Evolutionary conservation across 345 rosid genomes (phyloP), one percentile per base, ranked within the genome.

Genomic region (Populus simonii): DNA sequence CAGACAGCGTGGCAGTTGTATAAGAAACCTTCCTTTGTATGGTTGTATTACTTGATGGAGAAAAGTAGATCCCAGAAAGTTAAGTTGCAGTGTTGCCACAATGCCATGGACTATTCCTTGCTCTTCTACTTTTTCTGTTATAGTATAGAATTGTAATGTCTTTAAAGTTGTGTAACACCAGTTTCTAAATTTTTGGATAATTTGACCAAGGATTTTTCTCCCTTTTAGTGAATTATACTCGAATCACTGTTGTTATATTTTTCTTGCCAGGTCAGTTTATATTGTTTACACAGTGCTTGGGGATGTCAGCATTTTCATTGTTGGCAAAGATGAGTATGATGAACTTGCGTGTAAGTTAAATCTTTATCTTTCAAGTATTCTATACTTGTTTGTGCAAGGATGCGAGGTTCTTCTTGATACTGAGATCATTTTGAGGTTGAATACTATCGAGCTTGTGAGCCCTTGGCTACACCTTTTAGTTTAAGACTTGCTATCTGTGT

Each of bases 281-380:
- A 93, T 96, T 3, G 99, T 93, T 41, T 93, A 96, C 80, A 92
- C 92, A 0, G 91, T 96, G 84, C 94, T 96, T 45, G 97, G 97
- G 43, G 98, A 94, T 87, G 96, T 94, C 85, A 91, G 94, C 88
- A 83, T 96, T 80, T 94, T 80, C 83, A 88, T 86, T 77, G 97
- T 90, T 81, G 98, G 99, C 77, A 96, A 96, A 89, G 98, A 96
- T 81, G 95, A 89, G 76, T 96, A 96, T 72, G 99, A 96, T 87
- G 99, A 94, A 81, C 99, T 96, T 85, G 98, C 97, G 63, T 90
- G 97, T 93, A 85, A 90, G 98, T 83, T 69, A 43, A 71, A 18
- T 70, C 39, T 17, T 25, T 33, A 78, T 72, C n/a, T 65, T 70
- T 23, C 41, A 62, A 59, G 31, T 20, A 57, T 49, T 61, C 39